These are phyloP conservation scores for Gypsophila paniculata DNA, from an alignment of 179 eudicot genomes.

Conservation along the genomic window DNA sequence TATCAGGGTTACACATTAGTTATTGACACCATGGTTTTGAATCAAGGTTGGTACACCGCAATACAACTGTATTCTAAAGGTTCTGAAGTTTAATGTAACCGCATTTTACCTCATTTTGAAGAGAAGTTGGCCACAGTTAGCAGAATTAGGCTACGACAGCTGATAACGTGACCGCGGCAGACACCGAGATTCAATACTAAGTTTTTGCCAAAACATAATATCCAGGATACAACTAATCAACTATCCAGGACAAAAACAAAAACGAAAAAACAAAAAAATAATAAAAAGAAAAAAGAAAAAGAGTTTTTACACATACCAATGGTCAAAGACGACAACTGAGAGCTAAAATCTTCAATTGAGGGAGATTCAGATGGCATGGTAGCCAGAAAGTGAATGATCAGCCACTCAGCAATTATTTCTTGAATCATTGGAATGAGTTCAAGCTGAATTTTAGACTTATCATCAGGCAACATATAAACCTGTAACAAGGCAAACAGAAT, in stretches of 20 bases:
- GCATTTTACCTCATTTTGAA: too few species aligned
- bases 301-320: slow-evolving; percentile 51
- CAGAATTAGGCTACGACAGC: too few species aligned
- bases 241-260: neutral
- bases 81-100: too few species aligned
- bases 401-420: slow-evolving; percentile 84
- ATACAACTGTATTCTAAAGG: too few species aligned
- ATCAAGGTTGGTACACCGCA: too few species aligned
- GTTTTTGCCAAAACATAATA: slow-evolving; percentile 1
- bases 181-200: too few species aligned
- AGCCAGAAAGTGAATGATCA: slow-evolving; percentile 70
- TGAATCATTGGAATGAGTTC: slow-evolving; percentile 84
- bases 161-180: too few species aligned
- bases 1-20: slow-evolving; percentile 10
- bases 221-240: neutral
- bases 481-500: slow-evolving; percentile 34
- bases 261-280: neutral
- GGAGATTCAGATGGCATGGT: slow-evolving; percentile 74
- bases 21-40: too few species aligned
- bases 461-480: slow-evolving; percentile 63
- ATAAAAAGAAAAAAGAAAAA: slow-evolving; percentile 3
- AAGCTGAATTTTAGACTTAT: slow-evolving; percentile 64
- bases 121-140: too few species aligned
- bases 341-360: slow-evolving; percentile 72
- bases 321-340: slow-evolving; percentile 70